Evolutionary conservation across 2,329 filamentous ascomycete genomes (phyloP).

Genomic region (Colletotrichum musicola): DNA sequence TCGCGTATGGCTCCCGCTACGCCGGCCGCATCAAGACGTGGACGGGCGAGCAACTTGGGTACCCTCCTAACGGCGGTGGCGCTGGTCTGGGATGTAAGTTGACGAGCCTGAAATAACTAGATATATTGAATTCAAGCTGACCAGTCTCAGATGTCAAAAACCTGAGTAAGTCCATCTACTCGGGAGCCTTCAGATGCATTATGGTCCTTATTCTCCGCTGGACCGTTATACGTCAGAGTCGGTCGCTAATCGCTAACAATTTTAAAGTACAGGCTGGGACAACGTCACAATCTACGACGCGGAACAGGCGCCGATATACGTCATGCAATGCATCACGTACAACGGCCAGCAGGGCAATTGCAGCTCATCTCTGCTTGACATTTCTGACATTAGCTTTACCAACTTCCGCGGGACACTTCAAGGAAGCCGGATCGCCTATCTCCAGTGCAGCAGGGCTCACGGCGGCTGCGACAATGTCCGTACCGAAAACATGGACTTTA

Average conservation of each 20-base stretch:
- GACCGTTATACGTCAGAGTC: too few species aligned
- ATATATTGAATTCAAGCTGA: too few species aligned
- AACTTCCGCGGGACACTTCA: conserved; percentile 10
- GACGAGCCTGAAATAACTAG: too few species aligned
- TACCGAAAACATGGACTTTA: conserved; percentile 5
- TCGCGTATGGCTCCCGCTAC: conserved; percentile 13
- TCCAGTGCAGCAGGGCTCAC: conserved; percentile 20
- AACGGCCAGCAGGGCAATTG: conserved; percentile 4
- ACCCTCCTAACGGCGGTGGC: conserved; percentile 4
- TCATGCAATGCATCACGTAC: conserved; percentile 26
- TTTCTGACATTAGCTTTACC: conserved; percentile 21
- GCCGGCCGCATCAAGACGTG: conserved; percentile 11
- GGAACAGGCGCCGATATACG: conserved; percentile 10
- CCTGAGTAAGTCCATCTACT: background rate
- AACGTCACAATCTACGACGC: conserved; percentile 16
- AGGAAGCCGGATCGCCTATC: background rate
- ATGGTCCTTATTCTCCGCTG: too few species aligned
- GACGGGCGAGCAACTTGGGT: conserved; percentile 4
- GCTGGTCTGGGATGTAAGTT: background rate
- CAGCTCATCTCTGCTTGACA: conserved; percentile 9
- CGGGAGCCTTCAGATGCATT: too few species aligned
- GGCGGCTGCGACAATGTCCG: conserved; percentile 8
- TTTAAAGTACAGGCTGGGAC: background rate
- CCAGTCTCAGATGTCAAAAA: conserved; percentile 1
- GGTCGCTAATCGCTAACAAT: too few species aligned